Base-by-base conservation (phyloP, 768 basidiomycete species). In the Leccinum longicurvipes region DNA sequence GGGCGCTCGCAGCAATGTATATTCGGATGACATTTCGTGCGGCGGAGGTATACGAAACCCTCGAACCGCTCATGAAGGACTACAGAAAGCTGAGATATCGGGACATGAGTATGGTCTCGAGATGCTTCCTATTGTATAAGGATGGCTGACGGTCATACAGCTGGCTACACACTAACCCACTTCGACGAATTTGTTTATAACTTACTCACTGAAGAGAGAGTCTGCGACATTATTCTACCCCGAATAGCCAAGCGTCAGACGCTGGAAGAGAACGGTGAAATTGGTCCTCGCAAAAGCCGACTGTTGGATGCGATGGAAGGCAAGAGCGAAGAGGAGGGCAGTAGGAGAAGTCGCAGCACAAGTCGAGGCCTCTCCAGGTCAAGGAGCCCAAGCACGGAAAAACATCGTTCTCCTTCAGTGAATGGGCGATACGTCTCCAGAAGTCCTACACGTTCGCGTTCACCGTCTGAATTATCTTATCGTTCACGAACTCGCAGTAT, bases 201-300 rank as follows among this genome's bases (percentile, higher is more conserved):
- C 44, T 78, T 98, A 10, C 74, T 98, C 29, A 83, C 80, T 5
- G 88, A 96, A 67, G 97, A 98, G 58, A 82, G 94, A 55, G 95
- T 93, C 6, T 98, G 96, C 72, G 97, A 98, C 74, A 91, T 93
- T 64, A 98, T 98, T 64, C 75, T 99, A 45, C 97, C 97, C 15
- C 86, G 97, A 48, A 73, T 98, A 58, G 82, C 85, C 9, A 93
- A 90, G 74, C 82, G 97, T 21, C 81, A 85, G 51, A 85, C 91
- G 3, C 75, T 98, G 24, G 97, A 98, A 75, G 96, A 99, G 68
- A 91, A 85, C 19, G 89, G 91, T 42, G 94, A 98, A 8, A 79
- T 99, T 23, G 86, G 86, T 0, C 89, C 91, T 4, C 77, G 96
- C 15, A 84, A 89, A 70, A 93, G 91, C 70, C 83, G 88, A 45